Percentiles rank a stretch among this genome's conserved stretches.
Evolutionary conservation across 495 filamentous ascomycete genomes (phyloP).

Genomic region (Pyrenula aspistea): DNA sequence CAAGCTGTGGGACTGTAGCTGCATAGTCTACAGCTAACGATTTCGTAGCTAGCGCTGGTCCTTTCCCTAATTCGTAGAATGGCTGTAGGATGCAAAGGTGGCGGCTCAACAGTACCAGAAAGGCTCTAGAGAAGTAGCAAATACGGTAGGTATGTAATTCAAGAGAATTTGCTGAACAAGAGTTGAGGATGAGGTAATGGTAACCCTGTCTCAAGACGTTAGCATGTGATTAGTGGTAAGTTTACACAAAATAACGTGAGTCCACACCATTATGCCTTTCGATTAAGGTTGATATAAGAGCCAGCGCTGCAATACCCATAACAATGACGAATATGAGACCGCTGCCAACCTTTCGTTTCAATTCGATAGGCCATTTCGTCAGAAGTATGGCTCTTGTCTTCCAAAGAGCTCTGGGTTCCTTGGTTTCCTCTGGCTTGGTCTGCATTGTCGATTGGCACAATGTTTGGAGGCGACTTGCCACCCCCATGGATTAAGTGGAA

Average conservation of each 20-base stretch:
- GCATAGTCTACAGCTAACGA: constrained; percentile 28
- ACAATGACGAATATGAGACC: constrained; percentile 1
- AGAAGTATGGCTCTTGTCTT: background rate
- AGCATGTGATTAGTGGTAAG: background rate
- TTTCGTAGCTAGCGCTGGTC: constrained; percentile 10
- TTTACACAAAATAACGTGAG: no score
- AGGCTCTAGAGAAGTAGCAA: constrained; percentile 33
- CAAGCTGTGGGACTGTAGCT: constrained; percentile 30
- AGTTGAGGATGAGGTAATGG: constrained; percentile 20
- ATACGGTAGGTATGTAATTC: constrained; percentile 30
- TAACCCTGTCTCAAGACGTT: constrained; percentile 17
- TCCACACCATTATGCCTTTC: no score
- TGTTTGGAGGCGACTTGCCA: no score
- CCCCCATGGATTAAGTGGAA: no score
- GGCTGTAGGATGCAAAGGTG: constrained; percentile 30
- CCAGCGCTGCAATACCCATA: background rate
- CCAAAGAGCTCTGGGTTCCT: no score
- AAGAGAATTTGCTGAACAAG: constrained; percentile 24
- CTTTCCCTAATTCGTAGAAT: constrained; percentile 23
- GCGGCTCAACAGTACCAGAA: constrained; percentile 31
- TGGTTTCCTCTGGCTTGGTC: no score
- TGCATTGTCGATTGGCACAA: no score
- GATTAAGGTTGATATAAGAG: background rate
- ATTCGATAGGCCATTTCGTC: constrained; percentile 2
- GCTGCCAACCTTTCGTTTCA: background rate